Evolutionary conservation across 2,329 filamentous ascomycete genomes (phyloP), one percentile per base, ranked within the genome.

Genomic region (Aspergillus pseudotamarii): DNA sequence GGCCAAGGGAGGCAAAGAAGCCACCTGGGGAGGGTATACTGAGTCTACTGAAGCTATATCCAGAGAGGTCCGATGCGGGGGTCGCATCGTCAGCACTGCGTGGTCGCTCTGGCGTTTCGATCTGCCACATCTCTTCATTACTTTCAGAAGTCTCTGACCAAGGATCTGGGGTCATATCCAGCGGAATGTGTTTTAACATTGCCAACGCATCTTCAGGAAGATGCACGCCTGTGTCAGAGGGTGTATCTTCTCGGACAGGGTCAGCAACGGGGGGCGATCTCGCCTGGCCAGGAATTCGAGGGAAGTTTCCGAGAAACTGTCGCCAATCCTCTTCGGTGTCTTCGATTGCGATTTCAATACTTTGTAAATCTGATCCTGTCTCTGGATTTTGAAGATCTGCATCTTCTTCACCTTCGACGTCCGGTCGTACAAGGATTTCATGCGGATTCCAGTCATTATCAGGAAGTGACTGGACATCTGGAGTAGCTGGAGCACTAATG

Each of bases 11-110:
- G 2, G 92, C 92, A 78, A 97, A 97, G 83, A 97, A 97, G 0
- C 91, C 93, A 30, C 92, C 91, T 0, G 94, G 94, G 0, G 94
- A 97, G 6, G 94, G 94, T 38, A 98, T 93, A 30, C 94, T 94
- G 23, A 97, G 85, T 63, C 87, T 89, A 23, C 91, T 94, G 66
- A 97, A 85, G 45, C 89, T 91, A 61, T 89, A 89, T 16, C 89
- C 82, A 16, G 89, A 90, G 61, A 84, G 78, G 62, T 83, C 84
- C 50, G 87, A 86, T 10, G 83, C 80, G 11, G 86, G 82, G 0
- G 81, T 82, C 23, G 76, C 74, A 46, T 80, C 76, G 55, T 81
- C 76, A 12, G 79, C 77, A 63, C 78, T 83, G 26, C 75, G 78
- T 38, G 76, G 79, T 41, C 80, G 67, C 85, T 79, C 66, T 76